Evolutionary conservation across 176 grass and related monocot species (phyloP), one percentile per base, ranked within the genome.

Genomic region (Rhynchospora pubera): DNA sequence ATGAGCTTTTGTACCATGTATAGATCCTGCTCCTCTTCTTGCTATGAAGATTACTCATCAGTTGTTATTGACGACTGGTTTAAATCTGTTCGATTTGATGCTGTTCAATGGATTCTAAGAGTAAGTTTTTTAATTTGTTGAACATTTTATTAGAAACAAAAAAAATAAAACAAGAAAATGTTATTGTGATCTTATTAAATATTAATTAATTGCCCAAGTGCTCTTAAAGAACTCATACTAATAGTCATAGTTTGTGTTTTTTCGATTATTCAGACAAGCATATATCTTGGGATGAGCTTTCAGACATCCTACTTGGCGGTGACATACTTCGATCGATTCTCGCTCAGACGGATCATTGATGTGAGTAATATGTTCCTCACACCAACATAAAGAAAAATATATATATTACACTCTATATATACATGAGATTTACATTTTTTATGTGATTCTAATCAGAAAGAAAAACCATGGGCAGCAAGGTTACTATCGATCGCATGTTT

Each of bases 241-340:
- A n/a, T n/a, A n/a, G n/a, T n/a, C 2, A 39, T 39, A 39, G 34
- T 69, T 43, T 70, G 57, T 83, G 57, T 65, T 32, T 73, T 55
- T 77, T 82, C 45, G 24, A 82, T 79, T 51, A 82, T 84, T 39
- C 85, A 94, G 92, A 91, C 88, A 21, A 87, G 86, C 10, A 82
- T 39, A 30, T 88, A 39, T 81, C 94, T 98, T 26, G 88, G 92
- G 8, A 92, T 98, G 87, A 19, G 82, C 73, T 87, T 84, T 71
- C 86, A 86, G 78, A 94, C 95, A 69, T 90, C 95, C 45, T 98
- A 91, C 81, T 79, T 91, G 2, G 95, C 95, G 0, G 56, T 94
- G 32, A 56, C 85, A 39, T 98, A 91, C 85, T 91, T 98, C 15
- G 95, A 98, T 88, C 90, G 90, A 53, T 98, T 94, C 92, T 94